These are phyloP conservation scores for Vaccinium myrtillus DNA, from an alignment of 148 eudicot genomes.

Conservation along the genomic window DNA sequence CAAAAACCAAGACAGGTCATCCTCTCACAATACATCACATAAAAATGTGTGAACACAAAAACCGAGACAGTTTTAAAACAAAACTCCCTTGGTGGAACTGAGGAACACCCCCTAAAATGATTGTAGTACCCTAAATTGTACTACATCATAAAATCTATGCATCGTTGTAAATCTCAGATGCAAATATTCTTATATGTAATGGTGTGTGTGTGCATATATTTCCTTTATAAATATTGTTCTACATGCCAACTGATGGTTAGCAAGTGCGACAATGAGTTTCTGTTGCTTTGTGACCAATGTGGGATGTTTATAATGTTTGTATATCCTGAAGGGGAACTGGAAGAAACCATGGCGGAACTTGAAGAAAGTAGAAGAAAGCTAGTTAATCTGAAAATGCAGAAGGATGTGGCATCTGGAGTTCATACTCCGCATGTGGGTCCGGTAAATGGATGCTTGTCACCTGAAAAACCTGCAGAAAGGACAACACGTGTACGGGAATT, in stretches of 20 bases:
- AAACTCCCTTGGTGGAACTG: too few relatives aligned
- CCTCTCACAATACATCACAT: too few relatives aligned
- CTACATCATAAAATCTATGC: background rate
- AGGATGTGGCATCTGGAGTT: conserved; percentile 56
- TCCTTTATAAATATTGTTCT: background rate
- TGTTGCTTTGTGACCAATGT: background rate
- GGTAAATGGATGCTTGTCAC: conserved; percentile 73
- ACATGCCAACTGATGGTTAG: background rate
- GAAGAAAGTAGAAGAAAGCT: conserved; percentile 96
- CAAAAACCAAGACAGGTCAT: too few relatives aligned
- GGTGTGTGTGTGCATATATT: background rate
- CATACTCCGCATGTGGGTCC: conserved; percentile 49
- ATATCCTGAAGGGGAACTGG: conserved; percentile 67
- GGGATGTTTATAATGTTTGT: conserved; percentile 4
- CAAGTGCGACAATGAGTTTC: background rate
- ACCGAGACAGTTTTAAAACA: too few relatives aligned
- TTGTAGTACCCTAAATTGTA: too few relatives aligned
- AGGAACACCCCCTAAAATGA: too few relatives aligned
- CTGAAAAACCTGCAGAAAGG: conserved; percentile 61
- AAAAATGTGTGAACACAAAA: too few relatives aligned
- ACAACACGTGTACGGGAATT: conserved; percentile 59
- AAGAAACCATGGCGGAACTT: conserved; percentile 75
- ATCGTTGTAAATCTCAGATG: background rate
- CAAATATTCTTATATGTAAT: background rate
- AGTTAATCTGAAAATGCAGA: conserved; percentile 81